phyloP scores from a whole-genome alignment of 805 yeast genomes.

The Saccharomycopsis javanensis region DNA sequence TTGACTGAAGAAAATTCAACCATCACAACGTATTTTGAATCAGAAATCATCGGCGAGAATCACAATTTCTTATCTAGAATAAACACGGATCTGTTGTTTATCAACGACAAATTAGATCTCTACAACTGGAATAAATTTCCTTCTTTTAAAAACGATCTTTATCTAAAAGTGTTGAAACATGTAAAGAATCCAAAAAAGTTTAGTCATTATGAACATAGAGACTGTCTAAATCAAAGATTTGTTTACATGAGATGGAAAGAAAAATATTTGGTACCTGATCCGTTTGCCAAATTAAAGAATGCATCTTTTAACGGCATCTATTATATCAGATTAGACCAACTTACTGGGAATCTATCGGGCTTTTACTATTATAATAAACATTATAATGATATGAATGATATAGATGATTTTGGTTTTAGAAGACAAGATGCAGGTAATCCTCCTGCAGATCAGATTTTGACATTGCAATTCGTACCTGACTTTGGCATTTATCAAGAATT shows the following conservation, averaged over 20 bases:
- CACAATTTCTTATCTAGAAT: slow-evolving; percentile 33
- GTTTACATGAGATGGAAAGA: slow-evolving; percentile 96
- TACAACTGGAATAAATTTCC: slow-evolving; percentile 16
- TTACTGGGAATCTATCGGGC: slow-evolving; percentile 68
- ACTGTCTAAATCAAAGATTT: slow-evolving; percentile 34
- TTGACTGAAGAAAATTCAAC: slow-evolving; percentile 58
- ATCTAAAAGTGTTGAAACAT: slow-evolving; percentile 4
- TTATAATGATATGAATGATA: not conserved
- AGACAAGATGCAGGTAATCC: not conserved
- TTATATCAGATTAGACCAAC: slow-evolving; percentile 73
- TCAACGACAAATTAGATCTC: slow-evolving; percentile 13
- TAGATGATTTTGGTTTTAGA: not conserved
- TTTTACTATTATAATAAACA: slow-evolving; percentile 68
- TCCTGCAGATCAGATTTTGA: slow-evolving; percentile 71
- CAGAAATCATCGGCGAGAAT: slow-evolving; percentile 48
- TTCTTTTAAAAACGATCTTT: slow-evolving; percentile 7
- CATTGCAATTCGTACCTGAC: slow-evolving; percentile 44
- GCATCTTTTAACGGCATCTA: slow-evolving; percentile 93
- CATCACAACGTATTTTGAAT: slow-evolving; percentile 66
- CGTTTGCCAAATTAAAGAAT: slow-evolving; percentile 38
- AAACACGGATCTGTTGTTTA: not conserved
- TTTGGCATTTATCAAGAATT: slow-evolving; percentile 28
- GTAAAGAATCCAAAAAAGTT: slow-evolving; percentile 2
- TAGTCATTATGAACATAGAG: slow-evolving; percentile 21
- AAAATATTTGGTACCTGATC: slow-evolving; percentile 74